phyloP scores from a whole-genome alignment of 345 rosid species.

The Sonneratia caseolaris region DNA sequence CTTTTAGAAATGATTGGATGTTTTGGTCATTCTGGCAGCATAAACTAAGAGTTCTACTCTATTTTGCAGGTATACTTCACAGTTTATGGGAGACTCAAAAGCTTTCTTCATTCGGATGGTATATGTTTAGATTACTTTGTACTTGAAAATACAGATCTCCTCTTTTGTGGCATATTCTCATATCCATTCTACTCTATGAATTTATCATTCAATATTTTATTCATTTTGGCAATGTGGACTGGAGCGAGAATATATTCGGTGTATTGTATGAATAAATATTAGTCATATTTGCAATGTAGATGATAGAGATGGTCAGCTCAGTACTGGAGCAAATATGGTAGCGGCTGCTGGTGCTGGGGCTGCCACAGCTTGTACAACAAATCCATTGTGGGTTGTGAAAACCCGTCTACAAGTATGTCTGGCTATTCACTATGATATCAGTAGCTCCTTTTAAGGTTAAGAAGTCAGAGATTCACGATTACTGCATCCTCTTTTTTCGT shows the following conservation, averaged over 20 bases:
- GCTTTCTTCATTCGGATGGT: conserved; percentile 65
- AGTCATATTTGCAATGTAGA: conserved; percentile 24
- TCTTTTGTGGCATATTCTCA: neutral
- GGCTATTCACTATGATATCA: neutral
- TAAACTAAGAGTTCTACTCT: conserved; percentile 33
- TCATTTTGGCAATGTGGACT: conserved; percentile 25
- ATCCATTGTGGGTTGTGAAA: conserved; percentile 98
- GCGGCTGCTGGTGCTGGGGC: conserved; percentile 98
- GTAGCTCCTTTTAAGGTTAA: neutral
- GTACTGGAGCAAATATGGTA: conserved; percentile 65
- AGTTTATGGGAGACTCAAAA: conserved; percentile 61
- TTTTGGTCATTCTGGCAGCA: conserved; percentile 4
- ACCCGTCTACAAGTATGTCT: conserved; percentile 81
- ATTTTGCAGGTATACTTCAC: conserved; percentile 74
- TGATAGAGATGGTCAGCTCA: conserved; percentile 33
- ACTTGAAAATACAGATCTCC: neutral
- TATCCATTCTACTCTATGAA: neutral
- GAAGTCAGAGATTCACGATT: neutral
- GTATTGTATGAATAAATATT: neutral
- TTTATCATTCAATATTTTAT: neutral
- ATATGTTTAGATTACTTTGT: conserved; percentile 23
- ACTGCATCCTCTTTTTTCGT: neutral
- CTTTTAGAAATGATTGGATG: neutral
- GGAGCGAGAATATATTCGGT: conserved; percentile 5
- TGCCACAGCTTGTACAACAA: conserved; percentile 74